Base-by-base conservation (phyloP, 352 stramenopile species). In the Globisporangium heterothallicum region DNA sequence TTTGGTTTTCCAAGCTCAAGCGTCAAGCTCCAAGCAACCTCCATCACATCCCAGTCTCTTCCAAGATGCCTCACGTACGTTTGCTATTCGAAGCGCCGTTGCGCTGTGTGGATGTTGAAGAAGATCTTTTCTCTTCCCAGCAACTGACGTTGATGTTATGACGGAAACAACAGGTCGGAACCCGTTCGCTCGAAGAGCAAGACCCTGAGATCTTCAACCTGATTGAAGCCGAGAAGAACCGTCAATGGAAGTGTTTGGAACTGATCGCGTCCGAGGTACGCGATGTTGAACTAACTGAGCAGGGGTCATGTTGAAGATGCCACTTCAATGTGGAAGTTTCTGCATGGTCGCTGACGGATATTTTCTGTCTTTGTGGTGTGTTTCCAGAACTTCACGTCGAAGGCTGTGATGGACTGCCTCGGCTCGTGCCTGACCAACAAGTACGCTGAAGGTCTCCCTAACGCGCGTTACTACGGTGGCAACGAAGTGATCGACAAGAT, bases 341-440 rank as follows among this genome's bases (percentile, higher is more conserved):
- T 18, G 26, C 25, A 36, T 21, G 32, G 9, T 56, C 16, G 13
- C 49, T 54, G 48, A 54, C 24, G 48, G 8, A 53, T 24, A 38
- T 42, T 41, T 21, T 7, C 4, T 36, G 5, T 22, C 25, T 13
- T 30, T 5, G 36, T 8, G 6, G 19, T 46, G 16, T 32, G n/a
- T n/a, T n/a, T 29, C 12, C 35, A 63, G 77, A 99, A 99, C 85
- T 99, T 99, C 72, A 99, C 97, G 26, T 98, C 92, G n/a, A 84
- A 86, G 30, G 96, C 97, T 18, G 96, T 99, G 41, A 98, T 99
- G 84, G 95, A 99, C 56, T 99, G 95, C 70, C 85, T 99, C 41
- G 97, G 97, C 59, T 98, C 92, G 56, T 96, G 88, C 55, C 77
- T 99, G 14, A 99, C 97, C 56, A 99, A 99, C 86, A 99, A 99